These are phyloP conservation scores for Eucalyptus sp. DNA, from an alignment of 345 rosid genomes.

Conservation along the genomic window DNA sequence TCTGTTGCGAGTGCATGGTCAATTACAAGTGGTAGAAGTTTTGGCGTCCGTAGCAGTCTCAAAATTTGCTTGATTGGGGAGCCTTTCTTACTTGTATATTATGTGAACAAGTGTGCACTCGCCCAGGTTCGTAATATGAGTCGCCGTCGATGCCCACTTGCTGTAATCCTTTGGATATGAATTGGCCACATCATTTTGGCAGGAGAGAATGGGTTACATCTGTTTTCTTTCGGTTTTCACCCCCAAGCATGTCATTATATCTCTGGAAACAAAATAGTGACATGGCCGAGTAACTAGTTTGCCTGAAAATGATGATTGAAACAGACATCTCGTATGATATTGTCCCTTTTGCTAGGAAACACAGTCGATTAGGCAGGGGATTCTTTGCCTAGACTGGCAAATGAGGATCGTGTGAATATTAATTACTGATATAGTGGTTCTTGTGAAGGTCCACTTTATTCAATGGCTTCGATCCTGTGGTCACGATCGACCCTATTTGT, in stretches of 20 bases:
- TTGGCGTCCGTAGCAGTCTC: background rate
- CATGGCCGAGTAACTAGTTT: background rate
- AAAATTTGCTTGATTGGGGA: background rate
- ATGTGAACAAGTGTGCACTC: background rate
- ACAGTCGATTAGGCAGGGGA: background rate
- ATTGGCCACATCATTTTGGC: background rate
- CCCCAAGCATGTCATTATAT: background rate
- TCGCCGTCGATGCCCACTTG: background rate
- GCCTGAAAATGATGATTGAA: background rate
- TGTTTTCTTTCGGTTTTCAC: background rate
- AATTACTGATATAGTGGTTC: background rate
- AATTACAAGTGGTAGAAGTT: background rate
- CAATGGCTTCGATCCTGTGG: background rate
- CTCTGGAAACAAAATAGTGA: background rate
- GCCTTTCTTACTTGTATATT: background rate
- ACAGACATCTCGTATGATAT: background rate
- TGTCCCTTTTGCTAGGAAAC: background rate
- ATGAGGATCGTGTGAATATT: too few species aligned
- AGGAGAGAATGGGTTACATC: background rate
- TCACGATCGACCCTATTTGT: background rate
- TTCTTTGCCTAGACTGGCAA: too few species aligned
- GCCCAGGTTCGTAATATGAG: background rate
- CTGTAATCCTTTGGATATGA: background rate
- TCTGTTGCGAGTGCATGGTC: background rate
- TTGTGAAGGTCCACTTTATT: background rate